Conservation (phyloP, 73 alveolate genomes). For the Tetrahymena borealis region DNA sequence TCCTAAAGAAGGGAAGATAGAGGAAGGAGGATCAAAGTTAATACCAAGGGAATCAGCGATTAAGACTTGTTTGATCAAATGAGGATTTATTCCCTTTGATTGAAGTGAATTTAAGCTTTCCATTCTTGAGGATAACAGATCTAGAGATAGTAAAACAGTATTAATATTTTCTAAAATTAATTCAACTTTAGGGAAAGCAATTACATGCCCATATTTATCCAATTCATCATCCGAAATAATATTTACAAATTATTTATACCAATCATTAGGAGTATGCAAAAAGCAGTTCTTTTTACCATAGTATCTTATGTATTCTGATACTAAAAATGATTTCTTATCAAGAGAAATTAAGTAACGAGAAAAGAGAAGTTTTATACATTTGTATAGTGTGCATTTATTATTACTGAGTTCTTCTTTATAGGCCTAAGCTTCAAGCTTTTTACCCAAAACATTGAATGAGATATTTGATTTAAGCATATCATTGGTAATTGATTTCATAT, state of each 20-base stretch:
- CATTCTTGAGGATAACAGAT: not conserved
- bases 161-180: not conserved
- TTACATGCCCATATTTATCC: not conserved
- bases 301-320: not conserved
- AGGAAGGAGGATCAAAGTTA: not conserved
- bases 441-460: not conserved
- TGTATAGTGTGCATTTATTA: not conserved
- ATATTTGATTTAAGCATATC: not conserved
- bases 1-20: not conserved
- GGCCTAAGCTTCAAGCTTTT: not conserved
- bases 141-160: not conserved
- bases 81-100: not conserved
- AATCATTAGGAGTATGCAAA: not conserved
- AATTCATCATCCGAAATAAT: not conserved
- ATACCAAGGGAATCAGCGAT: not conserved
- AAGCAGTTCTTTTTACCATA: not conserved
- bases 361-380: not conserved
- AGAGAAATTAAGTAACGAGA: not conserved
- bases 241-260: not conserved
- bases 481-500: not conserved
- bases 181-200: not conserved
- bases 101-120: not conserved
- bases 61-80: not conserved
- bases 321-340: not conserved
- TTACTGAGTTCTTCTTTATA: not conserved